phyloP scores from a whole-genome alignment of 2,329 filamentous ascomycete species.

The Aspergillus glaucus region DNA sequence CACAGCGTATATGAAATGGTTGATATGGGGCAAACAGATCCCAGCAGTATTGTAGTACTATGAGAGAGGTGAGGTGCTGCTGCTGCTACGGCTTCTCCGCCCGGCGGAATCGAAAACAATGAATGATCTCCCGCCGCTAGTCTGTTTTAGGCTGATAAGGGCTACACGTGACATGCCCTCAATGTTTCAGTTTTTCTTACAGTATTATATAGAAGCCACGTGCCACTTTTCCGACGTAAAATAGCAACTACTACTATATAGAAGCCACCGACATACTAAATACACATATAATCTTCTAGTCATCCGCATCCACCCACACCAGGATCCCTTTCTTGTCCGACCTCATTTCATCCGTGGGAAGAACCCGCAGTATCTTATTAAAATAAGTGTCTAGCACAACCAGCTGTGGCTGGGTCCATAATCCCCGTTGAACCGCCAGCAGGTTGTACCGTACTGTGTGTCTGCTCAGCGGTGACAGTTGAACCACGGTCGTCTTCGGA shows the following conservation, averaged over 20 bases:
- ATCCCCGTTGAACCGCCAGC: constrained; percentile 56
- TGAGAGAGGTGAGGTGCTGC: not conserved
- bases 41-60: not conserved
- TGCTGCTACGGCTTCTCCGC: constrained; percentile 10
- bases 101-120: constrained; percentile 8
- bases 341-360: constrained; percentile 65
- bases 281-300: constrained; percentile 13
- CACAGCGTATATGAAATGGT: too few species aligned
- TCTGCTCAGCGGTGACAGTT: constrained; percentile 75
- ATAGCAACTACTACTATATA: too few species aligned
- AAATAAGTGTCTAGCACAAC: constrained; percentile 86
- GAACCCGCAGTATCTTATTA: constrained; percentile 77
- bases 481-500: constrained; percentile 70
- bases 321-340: constrained; percentile 48
- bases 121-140: constrained; percentile 15
- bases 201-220: not conserved
- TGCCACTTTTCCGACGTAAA: too few species aligned
- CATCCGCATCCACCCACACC: constrained; percentile 39
- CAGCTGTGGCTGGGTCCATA: constrained; percentile 67
- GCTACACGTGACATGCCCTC: constrained; percentile 16
- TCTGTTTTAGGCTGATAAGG: constrained; percentile 17
- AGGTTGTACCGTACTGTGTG: constrained; percentile 68
- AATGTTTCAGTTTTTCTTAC: not conserved
- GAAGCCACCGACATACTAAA: not conserved
- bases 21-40: too few species aligned